A percentile compares a stretch with the other conserved stretches of the same genome.
Evolutionary conservation across 2,329 filamentous ascomycete species (phyloP).

Genomic region (Neofusicoccum cordaticola): DNA sequence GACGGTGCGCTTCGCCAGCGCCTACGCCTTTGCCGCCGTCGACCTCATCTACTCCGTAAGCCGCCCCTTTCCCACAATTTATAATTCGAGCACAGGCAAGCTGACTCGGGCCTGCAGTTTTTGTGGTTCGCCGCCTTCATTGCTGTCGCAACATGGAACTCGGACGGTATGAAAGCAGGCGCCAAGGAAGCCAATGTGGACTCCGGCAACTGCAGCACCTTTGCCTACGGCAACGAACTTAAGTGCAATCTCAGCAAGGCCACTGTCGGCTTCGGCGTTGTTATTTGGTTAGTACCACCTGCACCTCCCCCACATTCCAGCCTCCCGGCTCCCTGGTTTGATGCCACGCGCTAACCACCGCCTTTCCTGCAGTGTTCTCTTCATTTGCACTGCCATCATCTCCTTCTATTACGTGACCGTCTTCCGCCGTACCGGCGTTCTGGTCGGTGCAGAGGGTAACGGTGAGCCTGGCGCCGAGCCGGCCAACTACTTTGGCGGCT

Average conservation of each 20-base stretch:
- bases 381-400: conserved; percentile 51
- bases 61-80: background rate
- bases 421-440: conserved; percentile 56
- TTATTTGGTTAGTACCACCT: conserved; percentile 51
- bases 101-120: conserved; percentile 31
- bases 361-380: conserved; percentile 48
- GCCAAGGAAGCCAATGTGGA: conserved; percentile 40
- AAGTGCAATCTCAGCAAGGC: conserved; percentile 59
- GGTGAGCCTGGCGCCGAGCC: conserved; percentile 19
- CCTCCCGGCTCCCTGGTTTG: background rate
- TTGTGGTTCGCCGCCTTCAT: conserved; percentile 61
- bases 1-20: conserved; percentile 57
- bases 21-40: conserved; percentile 57
- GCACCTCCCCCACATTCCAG: background rate
- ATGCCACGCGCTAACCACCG: conserved; percentile 1
- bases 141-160: conserved; percentile 55
- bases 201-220: conserved; percentile 52
- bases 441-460: conserved; percentile 41
- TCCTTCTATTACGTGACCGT: conserved; percentile 55
- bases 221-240: conserved; percentile 52
- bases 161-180: conserved; percentile 52
- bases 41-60: conserved; percentile 49
- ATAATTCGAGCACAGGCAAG: background rate
- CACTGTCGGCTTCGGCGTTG: conserved; percentile 54
- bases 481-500: conserved; percentile 19